Evolutionary conservation across 179 eudicot species (phyloP).

Genomic region (Actinidia polygama): DNA sequence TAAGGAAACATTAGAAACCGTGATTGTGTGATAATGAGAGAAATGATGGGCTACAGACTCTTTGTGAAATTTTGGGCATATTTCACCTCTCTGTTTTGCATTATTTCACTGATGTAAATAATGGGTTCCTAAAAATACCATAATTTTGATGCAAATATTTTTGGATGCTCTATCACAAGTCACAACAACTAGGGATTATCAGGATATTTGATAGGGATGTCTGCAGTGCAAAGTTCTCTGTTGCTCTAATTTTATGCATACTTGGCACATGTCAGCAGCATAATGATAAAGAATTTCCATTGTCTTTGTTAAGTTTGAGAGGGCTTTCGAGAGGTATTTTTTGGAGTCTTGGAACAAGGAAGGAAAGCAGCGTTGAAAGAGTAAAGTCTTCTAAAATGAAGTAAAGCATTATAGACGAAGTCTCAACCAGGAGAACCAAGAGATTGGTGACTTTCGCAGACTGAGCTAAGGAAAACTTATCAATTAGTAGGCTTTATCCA

Average conservation of each 20-base stretch:
- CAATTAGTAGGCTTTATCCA: too few species aligned
- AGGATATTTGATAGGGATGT: not conserved
- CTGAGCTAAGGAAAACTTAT: too few species aligned
- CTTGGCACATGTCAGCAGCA: not conserved
- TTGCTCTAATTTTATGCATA: not conserved
- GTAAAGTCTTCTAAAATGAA: too few species aligned
- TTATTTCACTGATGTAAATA: not conserved
- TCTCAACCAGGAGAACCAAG: too few species aligned
- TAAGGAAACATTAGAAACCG: not conserved
- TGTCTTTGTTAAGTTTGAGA: too few species aligned
- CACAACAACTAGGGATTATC: not conserved
- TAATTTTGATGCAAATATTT: not conserved
- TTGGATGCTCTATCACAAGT: not conserved
- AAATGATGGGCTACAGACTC: not conserved
- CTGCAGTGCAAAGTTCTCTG: not conserved
- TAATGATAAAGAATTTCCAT: constrained; percentile 1
- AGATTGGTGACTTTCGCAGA: too few species aligned
- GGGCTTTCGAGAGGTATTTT: too few species aligned
- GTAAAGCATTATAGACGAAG: too few species aligned
- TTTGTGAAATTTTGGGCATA: not conserved
- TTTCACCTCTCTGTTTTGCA: not conserved
- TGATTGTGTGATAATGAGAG: constrained; percentile 1
- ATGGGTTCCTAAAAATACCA: not conserved
- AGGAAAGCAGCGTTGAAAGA: too few species aligned
- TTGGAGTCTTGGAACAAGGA: too few species aligned